Evolutionary conservation across 441 rosid genomes (phyloP), one percentile per base, ranked within the genome.

Genomic region (Gossypium gossypioides): DNA sequence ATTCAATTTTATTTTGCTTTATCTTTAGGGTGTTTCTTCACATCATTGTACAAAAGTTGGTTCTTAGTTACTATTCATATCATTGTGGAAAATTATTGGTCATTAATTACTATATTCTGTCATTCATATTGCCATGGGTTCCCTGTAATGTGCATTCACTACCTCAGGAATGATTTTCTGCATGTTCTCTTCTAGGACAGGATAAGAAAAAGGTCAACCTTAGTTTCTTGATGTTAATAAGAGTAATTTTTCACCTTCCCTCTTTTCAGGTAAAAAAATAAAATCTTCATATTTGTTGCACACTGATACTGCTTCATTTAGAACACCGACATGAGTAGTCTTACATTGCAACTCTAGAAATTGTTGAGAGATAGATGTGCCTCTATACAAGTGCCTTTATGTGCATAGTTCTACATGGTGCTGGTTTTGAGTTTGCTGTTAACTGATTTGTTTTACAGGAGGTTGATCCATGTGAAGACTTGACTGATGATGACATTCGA

Each of bases 401-500:
- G 58, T 1, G 5, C 24, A 65, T 44, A 44, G 8, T 44, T 21
- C 27, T 44, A 4, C 68, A 50, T 71, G 32, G 24, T 62, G 3
- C 46, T 73, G 50, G 34, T 50, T 40, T 51, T 62, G 32, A 40
- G 50, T 63, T 56, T 56, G 12, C 18, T n/a, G 13, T 65, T 71
- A 25, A 52, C 55, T 73, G 64, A 58, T 63, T 64, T 56, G 51
- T 7, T 13, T 21, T 80, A 71, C 76, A 91, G 97, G 97, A 91
- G 80, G 98, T 94, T 78, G 97, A 91, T 82, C 98, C 96, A 22
- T 94, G 97, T 75, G 94, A 91, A 79, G 92, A 88, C 81, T 86
- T 94, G 85, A 94, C 96, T 65, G 92, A 89, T 73, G 94, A 88
- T 37, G 96, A 94, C 79, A 94, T 94, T 71, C 92, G 91, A 72